These are phyloP conservation scores for Ricinus communis DNA, from an alignment of 345 rosid genomes.

Conservation along the genomic window DNA sequence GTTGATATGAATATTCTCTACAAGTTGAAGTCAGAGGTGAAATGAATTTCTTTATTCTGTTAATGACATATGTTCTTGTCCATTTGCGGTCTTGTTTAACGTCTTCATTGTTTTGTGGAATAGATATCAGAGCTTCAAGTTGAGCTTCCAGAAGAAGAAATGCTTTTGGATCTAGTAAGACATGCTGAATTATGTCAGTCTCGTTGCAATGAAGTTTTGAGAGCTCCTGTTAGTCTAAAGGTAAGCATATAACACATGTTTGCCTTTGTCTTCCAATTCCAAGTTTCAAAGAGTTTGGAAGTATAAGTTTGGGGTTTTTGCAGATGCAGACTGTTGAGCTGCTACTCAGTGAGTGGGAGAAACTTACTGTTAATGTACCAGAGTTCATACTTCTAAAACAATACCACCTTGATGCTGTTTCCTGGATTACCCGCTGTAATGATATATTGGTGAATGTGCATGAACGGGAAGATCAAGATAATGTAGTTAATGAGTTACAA, in stretches of 20 bases:
- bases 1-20: conserved; percentile 54
- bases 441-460: conserved; percentile 46
- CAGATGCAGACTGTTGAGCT: conserved; percentile 57
- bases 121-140: conserved; percentile 76
- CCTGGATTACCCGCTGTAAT: conserved; percentile 60
- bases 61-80: conserved; percentile 3
- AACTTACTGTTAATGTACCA: conserved; percentile 50
- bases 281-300: background rate
- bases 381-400: conserved; percentile 76
- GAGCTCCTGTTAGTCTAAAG: conserved; percentile 52
- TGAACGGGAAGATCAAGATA: conserved; percentile 57
- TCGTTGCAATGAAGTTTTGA: conserved; percentile 51
- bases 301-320: conserved; percentile 9
- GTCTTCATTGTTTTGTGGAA: conserved; percentile 21
- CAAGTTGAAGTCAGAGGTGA: conserved; percentile 82
- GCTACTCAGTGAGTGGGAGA: conserved; percentile 54
- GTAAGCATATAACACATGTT: conserved; percentile 30
- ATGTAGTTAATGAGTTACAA: conserved; percentile 59
- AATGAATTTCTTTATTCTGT: conserved; percentile 15
- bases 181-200: conserved; percentile 60
- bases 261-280: conserved; percentile 11
- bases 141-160: conserved; percentile 57
- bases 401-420: conserved; percentile 48
- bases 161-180: conserved; percentile 48
- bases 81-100: conserved; percentile 16